These are phyloP conservation scores for Cladosporium oxysporum DNA, from an alignment of 2,329 filamentous ascomycete genomes.

Conservation along the genomic window DNA sequence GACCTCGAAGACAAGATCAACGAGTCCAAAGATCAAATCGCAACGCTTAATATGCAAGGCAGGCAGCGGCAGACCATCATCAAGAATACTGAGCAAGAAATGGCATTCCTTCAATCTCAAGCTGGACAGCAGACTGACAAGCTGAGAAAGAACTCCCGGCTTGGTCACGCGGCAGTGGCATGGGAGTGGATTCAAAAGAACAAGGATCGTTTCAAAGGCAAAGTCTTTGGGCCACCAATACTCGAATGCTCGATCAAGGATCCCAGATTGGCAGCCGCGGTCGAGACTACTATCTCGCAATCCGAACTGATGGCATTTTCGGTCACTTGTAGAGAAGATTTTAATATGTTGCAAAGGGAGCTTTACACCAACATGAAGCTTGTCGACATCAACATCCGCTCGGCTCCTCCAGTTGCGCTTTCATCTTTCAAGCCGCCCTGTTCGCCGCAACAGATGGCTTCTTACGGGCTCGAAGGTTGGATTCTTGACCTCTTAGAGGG, in stretches of 20 bases:
- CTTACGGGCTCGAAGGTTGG: conserved; percentile 74
- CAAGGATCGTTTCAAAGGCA: conserved; percentile 66
- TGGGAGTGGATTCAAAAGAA: conserved; percentile 84
- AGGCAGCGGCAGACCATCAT: conserved; percentile 41
- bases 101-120: conserved; percentile 68
- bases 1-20: conserved; percentile 48
- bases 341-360: conserved; percentile 67
- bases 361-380: conserved; percentile 66
- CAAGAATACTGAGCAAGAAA: conserved; percentile 48
- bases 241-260: conserved; percentile 79
- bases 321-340: conserved; percentile 73
- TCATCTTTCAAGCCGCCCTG: conserved; percentile 58
- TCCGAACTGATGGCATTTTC: conserved; percentile 67
- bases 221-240: conserved; percentile 79
- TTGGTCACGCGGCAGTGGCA: conserved; percentile 63
- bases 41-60: conserved; percentile 36
- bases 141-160: conserved; percentile 58
- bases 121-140: conserved; percentile 71
- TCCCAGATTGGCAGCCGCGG: conserved; percentile 61
- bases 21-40: conserved; percentile 43
- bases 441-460: conserved; percentile 55
- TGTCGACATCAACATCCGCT: conserved; percentile 70
- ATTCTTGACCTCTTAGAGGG: conserved; percentile 77
- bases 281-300: conserved; percentile 59
- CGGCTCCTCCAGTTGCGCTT: conserved; percentile 55